Evolutionary conservation across 2,329 filamentous ascomycete genomes (phyloP).

Genomic region (Didymella segeticola): DNA sequence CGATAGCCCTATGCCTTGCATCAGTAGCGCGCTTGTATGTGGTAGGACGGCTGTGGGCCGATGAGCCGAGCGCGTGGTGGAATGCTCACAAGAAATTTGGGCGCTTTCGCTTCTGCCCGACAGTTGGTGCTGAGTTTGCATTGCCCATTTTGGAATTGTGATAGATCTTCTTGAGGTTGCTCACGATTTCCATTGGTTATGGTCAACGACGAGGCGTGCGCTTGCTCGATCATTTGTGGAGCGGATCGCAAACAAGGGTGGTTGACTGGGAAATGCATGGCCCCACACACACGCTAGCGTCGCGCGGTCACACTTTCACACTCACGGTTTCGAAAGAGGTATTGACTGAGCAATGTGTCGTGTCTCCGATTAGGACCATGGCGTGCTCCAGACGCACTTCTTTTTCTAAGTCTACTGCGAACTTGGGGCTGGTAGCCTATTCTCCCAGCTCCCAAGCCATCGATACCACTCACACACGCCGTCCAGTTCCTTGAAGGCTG

Average conservation of each 20-base stretch:
- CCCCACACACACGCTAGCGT: constrained; percentile 5
- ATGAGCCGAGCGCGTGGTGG: not conserved
- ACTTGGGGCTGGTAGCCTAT: not conserved
- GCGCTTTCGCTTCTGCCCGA: constrained; percentile 19
- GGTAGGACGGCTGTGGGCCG: not conserved
- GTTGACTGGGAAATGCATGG: constrained; percentile 7
- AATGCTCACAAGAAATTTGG: constrained; percentile 17
- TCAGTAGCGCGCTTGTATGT: constrained; percentile 9
- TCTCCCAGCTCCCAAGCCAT: constrained; percentile 72
- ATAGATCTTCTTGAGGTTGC: constrained; percentile 15
- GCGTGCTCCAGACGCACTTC: not conserved
- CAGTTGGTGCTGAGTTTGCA: constrained; percentile 8
- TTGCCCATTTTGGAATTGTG: constrained; percentile 17
- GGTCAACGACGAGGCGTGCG: constrained; percentile 8
- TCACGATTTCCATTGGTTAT: constrained; percentile 19
- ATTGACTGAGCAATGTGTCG: too few relatives aligned
- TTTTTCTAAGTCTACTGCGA: not conserved
- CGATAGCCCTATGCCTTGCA: constrained; percentile 20
- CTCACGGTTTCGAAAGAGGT: too few relatives aligned
- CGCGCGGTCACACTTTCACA: constrained; percentile 7
- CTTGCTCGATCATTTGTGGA: constrained; percentile 11
- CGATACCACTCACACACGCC: constrained; percentile 67
- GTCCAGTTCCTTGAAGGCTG: constrained; percentile 65
- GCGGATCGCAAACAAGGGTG: constrained; percentile 8
- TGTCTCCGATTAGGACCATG: too few relatives aligned